phyloP scores from a whole-genome alignment of 192 early-diverging fungal genomes.

The Polychytrium aggregatum region DNA sequence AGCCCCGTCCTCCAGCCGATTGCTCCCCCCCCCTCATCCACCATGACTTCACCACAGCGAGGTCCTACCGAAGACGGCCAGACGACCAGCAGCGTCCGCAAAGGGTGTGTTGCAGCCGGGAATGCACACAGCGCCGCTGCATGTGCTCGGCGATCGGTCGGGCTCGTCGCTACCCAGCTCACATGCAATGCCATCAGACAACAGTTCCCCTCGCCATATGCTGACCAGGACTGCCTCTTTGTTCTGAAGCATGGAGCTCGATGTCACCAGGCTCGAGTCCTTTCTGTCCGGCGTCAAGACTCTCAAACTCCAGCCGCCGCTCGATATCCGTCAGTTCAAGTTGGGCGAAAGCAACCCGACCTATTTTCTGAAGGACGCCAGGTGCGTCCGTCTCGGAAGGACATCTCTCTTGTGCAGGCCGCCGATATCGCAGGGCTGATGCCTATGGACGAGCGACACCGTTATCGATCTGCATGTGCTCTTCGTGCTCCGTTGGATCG shows the following conservation, averaged over 20 bases:
- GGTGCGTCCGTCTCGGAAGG: no score
- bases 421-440: no score
- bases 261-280: slow-evolving; percentile 40
- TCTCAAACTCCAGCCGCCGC: slow-evolving; percentile 36
- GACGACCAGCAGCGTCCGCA: slow-evolving; percentile 9
- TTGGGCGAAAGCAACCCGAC: slow-evolving; percentile 93
- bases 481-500: no score
- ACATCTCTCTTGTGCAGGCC: no score
- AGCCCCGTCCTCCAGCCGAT: no score
- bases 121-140: neutral
- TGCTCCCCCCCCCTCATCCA: no score
- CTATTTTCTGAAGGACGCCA: slow-evolving; percentile 57
- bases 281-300: slow-evolving; percentile 44
- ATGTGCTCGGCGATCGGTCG: neutral
- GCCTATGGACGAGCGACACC: no score
- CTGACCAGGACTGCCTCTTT: neutral
- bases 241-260: slow-evolving; percentile 27
- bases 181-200: neutral
- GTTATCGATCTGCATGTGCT: no score
- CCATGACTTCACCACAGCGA: no score
- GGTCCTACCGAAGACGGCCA: neutral
- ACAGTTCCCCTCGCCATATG: neutral
- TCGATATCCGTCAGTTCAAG: slow-evolving; percentile 75
- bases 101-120: slow-evolving; percentile 9
- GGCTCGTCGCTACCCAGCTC: neutral